phyloP scores from a whole-genome alignment of 1,139 yeast genomes.

The Blastobotrys indianensis region DNA sequence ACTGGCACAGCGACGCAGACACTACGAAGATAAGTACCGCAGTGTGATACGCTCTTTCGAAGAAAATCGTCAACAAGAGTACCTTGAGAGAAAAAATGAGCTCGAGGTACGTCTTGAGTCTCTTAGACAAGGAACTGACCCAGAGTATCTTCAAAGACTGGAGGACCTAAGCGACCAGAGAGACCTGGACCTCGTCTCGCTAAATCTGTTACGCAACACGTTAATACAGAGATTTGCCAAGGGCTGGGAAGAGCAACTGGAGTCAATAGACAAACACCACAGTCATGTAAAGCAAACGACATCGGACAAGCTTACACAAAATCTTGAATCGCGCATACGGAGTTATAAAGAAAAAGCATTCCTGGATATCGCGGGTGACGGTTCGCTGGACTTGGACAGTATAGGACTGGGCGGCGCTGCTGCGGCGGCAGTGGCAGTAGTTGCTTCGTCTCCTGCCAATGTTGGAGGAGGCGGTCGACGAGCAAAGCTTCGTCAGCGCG shows the following conservation, averaged over 20 bases:
- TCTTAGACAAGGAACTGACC: conserved; percentile 50
- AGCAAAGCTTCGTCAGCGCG: background rate
- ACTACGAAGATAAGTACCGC: background rate
- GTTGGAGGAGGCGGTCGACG: background rate
- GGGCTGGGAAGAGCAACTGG: conserved; percentile 71
- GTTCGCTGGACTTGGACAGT: conserved; percentile 2
- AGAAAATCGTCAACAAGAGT: background rate
- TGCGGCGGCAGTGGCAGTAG: too few relatives aligned
- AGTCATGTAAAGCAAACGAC: conserved; percentile 69
- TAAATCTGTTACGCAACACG: conserved; percentile 79
- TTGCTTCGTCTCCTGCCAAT: background rate
- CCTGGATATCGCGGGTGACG: conserved; percentile 69
- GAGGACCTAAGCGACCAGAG: conserved; percentile 68
- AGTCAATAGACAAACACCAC: conserved; percentile 67
- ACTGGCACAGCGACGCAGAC: too few relatives aligned
- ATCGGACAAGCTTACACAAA: conserved; percentile 72
- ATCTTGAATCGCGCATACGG: conserved; percentile 70
- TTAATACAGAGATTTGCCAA: conserved; percentile 69
- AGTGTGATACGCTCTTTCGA: background rate
- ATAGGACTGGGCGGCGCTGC: background rate
- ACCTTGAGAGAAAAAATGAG: background rate
- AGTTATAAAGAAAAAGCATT: conserved; percentile 80
- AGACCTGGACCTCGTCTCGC: conserved; percentile 72
- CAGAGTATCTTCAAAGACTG: conserved; percentile 48
- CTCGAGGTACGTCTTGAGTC: background rate